These are phyloP conservation scores for Cenchrus americanus DNA, from an alignment of 176 grass and related monocot species.

Conservation along the genomic window DNA sequence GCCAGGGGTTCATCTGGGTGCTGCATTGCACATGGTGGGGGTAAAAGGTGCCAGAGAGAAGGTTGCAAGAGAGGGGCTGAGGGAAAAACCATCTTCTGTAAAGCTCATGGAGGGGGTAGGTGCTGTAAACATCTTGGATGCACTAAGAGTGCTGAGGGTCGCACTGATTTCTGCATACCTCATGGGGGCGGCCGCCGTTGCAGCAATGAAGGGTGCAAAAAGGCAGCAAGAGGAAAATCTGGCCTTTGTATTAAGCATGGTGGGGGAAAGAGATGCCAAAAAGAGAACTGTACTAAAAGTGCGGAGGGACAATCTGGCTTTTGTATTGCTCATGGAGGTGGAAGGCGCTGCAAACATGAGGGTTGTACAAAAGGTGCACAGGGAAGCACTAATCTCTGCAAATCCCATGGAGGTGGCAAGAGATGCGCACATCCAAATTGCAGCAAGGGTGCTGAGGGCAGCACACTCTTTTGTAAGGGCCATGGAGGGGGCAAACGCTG, in stretches of 20 bases:
- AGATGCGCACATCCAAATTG: slow-evolving; percentile 54
- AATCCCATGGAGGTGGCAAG: slow-evolving; percentile 68
- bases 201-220: slow-evolving; percentile 48
- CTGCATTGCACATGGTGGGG: slow-evolving; percentile 82
- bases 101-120: slow-evolving; percentile 60
- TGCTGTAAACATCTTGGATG: slow-evolving; percentile 57
- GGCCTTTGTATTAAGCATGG: slow-evolving; percentile 66
- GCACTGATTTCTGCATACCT: slow-evolving; percentile 58
- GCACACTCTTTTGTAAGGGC: slow-evolving; percentile 55
- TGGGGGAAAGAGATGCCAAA: slow-evolving; percentile 68
- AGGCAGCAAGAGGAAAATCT: slow-evolving; percentile 63
- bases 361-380: slow-evolving; percentile 61
- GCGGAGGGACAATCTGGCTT: slow-evolving; percentile 63
- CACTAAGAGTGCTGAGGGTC: slow-evolving; percentile 61
- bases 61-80: slow-evolving; percentile 61
- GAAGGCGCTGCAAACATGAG: slow-evolving; percentile 51
- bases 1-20: slow-evolving; percentile 71
- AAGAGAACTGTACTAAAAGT: slow-evolving; percentile 54
- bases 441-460: slow-evolving; percentile 62
- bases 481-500: slow-evolving; percentile 67
- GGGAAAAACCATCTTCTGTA: slow-evolving; percentile 62
- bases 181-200: slow-evolving; percentile 62
- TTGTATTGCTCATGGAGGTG: slow-evolving; percentile 69
- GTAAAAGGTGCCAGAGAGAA: slow-evolving; percentile 59
- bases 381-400: slow-evolving; percentile 61